Evolutionary conservation across 306 rosid species (phyloP).

Genomic region (Quercus cerris): DNA sequence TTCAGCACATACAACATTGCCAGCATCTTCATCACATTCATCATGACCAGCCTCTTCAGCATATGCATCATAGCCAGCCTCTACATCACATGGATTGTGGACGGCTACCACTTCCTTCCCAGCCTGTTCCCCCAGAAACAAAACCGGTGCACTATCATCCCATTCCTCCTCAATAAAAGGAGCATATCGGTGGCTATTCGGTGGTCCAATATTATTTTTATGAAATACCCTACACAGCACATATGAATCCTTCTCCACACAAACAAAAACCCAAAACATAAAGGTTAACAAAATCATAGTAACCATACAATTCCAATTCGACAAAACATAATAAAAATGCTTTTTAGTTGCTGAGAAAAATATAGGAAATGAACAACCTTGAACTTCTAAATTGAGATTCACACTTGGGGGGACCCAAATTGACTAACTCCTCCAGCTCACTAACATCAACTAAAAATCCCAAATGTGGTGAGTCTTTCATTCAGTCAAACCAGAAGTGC

Average conservation of each 20-base stretch:
- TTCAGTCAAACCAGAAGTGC: conserved; percentile 11
- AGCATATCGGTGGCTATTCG: conserved; percentile 96
- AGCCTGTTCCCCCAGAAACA: conserved; percentile 63
- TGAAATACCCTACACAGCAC: conserved; percentile 98
- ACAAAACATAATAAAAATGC: conserved; percentile 7
- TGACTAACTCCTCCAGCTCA: conserved; percentile 23
- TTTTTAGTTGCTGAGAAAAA: conserved; percentile 15
- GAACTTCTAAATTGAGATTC: conserved; percentile 35
- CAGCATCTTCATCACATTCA: conserved; percentile 1
- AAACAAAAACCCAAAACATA: conserved; percentile 37
- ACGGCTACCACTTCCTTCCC: conserved; percentile 28
- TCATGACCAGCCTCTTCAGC: conserved; percentile 21
- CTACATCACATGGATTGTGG: conserved; percentile 29
- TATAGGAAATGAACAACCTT: conserved; percentile 19
- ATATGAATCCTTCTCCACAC: conserved; percentile 83
- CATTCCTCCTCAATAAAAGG: conserved; percentile 97
- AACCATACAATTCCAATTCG: conserved; percentile 11
- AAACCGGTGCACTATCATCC: conserved; percentile 58
- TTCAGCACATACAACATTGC: neutral
- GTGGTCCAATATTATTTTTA: conserved; percentile 98
- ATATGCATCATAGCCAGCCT: conserved; percentile 27
- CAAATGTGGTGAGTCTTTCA: conserved; percentile 20
- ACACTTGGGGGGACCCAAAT: conserved; percentile 26
- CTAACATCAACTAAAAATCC: conserved; percentile 13
- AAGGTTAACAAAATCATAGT: neutral